Conservation (phyloP, 108 stramenopile species). For the Fistulifera pelliculosa region DNA sequence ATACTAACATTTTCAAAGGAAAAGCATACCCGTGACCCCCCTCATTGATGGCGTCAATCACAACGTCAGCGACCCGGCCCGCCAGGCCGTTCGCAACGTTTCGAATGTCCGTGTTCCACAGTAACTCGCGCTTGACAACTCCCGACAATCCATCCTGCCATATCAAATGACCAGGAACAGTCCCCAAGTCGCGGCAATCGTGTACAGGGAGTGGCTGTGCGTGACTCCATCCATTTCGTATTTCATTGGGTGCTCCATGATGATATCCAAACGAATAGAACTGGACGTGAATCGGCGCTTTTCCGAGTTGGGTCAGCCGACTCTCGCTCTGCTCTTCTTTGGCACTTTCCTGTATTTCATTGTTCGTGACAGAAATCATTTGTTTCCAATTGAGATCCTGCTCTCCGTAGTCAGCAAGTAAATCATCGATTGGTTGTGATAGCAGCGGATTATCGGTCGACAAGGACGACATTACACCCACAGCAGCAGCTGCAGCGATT, state of each 20-base stretch:
- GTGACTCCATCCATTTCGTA: slow-evolving; percentile 41
- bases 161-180: slow-evolving; percentile 38
- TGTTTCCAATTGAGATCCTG: slow-evolving; percentile 63
- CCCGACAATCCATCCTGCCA: slow-evolving; percentile 64
- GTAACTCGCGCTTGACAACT: slow-evolving; percentile 49
- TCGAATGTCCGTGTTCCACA: slow-evolving; percentile 16
- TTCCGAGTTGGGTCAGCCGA: slow-evolving; percentile 45
- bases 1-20: slow-evolving; percentile 63
- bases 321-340: slow-evolving; percentile 9
- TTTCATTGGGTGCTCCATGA: slow-evolving; percentile 56
- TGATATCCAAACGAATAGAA: slow-evolving; percentile 67
- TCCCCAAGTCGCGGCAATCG: slow-evolving; percentile 49
- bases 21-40: slow-evolving; percentile 65
- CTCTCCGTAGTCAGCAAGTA: slow-evolving; percentile 66
- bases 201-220: slow-evolving; percentile 49
- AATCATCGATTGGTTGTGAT: not conserved
- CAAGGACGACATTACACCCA: not conserved
- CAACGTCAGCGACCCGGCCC: slow-evolving; percentile 26
- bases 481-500: not conserved
- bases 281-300: slow-evolving; percentile 71
- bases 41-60: slow-evolving; percentile 50
- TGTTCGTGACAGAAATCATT: slow-evolving; percentile 1
- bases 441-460: not conserved
- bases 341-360: not conserved
- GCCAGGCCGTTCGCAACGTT: slow-evolving; percentile 32